These are phyloP conservation scores for Neoscytalidium dimidiatum DNA, from an alignment of 2,329 filamentous ascomycete species.

Conservation along the genomic window DNA sequence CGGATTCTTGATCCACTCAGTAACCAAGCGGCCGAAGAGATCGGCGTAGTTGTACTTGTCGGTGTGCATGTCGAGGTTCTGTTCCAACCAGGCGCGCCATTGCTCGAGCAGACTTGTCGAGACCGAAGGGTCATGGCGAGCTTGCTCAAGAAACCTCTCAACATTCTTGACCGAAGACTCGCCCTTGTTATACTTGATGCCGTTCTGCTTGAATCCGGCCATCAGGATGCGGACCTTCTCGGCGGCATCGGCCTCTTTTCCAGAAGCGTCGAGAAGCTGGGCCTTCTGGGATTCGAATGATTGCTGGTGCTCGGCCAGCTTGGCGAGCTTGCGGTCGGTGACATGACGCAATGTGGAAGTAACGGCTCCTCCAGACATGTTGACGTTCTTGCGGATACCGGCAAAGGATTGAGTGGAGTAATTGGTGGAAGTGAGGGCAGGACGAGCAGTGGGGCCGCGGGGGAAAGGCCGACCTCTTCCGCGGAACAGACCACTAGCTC, in stretches of 20 bases:
- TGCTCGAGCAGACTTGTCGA: conserved; percentile 33
- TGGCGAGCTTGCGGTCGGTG: conserved; percentile 29
- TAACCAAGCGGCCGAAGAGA: conserved; percentile 38
- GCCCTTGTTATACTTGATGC: conserved; percentile 19
- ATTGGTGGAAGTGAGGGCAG: neutral
- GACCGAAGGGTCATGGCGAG: conserved; percentile 38
- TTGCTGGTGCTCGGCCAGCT: conserved; percentile 26
- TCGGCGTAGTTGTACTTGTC: conserved; percentile 37
- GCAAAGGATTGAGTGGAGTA: neutral
- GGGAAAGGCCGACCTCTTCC: neutral
- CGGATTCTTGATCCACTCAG: conserved; percentile 30
- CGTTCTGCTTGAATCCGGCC: conserved; percentile 26
- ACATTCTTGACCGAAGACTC: conserved; percentile 29
- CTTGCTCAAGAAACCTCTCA: conserved; percentile 39
- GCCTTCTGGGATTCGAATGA: conserved; percentile 28
- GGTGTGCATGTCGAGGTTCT: conserved; percentile 38
- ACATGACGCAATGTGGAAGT: conserved; percentile 31
- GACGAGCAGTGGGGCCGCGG: neutral
- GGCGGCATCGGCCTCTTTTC: conserved; percentile 13
- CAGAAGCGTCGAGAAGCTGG: conserved; percentile 24
- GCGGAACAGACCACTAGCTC: neutral
- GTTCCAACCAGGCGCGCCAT: conserved; percentile 34
- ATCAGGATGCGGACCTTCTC: conserved; percentile 27
- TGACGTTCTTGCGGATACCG: neutral
- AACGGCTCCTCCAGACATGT: conserved; percentile 23